phyloP scores from a whole-genome alignment of 169 alveolate genomes.

The Plasmodium malariae region DNA sequence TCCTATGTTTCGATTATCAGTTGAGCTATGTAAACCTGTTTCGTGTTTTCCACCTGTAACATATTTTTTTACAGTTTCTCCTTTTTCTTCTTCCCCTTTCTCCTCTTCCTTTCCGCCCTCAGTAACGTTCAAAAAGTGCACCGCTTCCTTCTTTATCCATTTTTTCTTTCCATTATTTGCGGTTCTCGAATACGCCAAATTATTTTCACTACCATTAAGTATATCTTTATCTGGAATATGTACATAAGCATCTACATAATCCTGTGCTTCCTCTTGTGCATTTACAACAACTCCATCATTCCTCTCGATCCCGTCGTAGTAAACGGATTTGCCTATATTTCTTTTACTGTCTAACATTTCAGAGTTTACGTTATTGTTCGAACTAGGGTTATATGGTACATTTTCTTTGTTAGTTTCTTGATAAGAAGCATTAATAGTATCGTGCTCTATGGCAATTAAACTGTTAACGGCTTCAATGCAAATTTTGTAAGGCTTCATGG shows the following conservation, averaged over 20 bases:
- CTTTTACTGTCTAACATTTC: background rate
- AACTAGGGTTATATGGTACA: background rate
- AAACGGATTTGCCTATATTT: background rate
- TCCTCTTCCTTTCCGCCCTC: background rate
- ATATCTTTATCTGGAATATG: background rate
- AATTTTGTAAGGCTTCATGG: conserved; percentile 71
- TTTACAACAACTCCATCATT: background rate
- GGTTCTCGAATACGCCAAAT: background rate
- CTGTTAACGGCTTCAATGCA: conserved; percentile 34
- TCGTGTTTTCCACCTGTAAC: no score
- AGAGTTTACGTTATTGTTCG: background rate
- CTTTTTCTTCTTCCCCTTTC: background rate
- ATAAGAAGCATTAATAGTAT: background rate
- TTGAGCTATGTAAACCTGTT: no score
- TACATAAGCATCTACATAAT: background rate
- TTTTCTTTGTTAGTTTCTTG: background rate
- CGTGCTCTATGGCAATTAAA: background rate
- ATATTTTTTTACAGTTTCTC: background rate
- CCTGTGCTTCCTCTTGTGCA: no score
- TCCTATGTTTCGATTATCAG: background rate
- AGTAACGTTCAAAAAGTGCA: background rate
- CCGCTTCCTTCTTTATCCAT: background rate
- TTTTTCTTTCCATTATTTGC: background rate
- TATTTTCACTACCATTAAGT: background rate
- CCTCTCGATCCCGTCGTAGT: background rate